Evolutionary conservation across 164 flowering plant species (phyloP).

Genomic region (Cinnamomum chago): DNA sequence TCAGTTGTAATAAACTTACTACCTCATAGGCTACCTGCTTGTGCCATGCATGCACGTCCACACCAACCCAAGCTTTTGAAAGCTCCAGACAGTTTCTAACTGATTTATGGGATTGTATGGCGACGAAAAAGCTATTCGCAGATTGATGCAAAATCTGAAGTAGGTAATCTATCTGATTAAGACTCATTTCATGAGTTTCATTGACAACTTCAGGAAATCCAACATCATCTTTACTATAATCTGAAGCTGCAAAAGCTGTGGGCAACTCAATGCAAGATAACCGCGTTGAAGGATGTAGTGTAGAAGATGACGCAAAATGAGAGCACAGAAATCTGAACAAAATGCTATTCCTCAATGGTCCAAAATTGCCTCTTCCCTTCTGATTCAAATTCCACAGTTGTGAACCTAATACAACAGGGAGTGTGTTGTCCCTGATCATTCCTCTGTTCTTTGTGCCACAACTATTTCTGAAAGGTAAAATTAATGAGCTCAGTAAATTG

Average conservation of each 20-base stretch:
- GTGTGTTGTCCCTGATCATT: background rate
- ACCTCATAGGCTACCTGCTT: constrained; percentile 56
- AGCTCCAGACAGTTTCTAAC: constrained; percentile 38
- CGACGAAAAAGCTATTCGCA: constrained; percentile 49
- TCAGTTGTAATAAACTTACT: constrained; percentile 1
- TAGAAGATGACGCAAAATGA: constrained; percentile 11
- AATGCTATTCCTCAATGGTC: background rate
- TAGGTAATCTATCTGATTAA: constrained; percentile 38
- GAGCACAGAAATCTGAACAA: background rate
- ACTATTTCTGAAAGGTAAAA: background rate
- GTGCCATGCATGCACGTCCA: constrained; percentile 70
- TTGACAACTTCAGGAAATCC: constrained; percentile 7
- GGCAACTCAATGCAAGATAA: constrained; percentile 17
- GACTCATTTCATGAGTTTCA: constrained; percentile 16
- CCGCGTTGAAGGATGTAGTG: constrained; percentile 4
- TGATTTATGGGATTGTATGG: constrained; percentile 33
- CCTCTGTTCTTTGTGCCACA: background rate
- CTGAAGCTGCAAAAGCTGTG: constrained; percentile 20
- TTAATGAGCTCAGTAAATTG: background rate
- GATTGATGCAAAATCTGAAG: constrained; percentile 51
- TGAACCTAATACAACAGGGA: background rate
- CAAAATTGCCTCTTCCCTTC: background rate
- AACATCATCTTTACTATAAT: constrained; percentile 17
- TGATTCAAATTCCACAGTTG: background rate
- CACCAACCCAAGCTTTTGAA: constrained; percentile 65